Percentiles rank a stretch among this genome's conserved stretches.
Evolutionary conservation across 306 rosid species (phyloP).

Genomic region (Cicer chorassanicum): DNA sequence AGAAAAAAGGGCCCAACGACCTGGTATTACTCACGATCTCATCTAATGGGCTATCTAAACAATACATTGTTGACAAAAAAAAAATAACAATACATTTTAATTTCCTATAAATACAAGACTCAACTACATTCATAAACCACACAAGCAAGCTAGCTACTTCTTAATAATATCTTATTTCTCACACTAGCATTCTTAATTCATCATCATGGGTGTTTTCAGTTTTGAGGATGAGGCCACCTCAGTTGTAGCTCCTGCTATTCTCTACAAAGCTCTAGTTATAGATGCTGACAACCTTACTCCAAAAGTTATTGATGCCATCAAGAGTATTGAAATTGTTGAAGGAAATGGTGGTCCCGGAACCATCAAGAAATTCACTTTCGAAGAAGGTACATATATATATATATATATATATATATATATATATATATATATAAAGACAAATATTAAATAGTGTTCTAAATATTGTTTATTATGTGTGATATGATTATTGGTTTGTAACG

Average conservation of each 20-base stretch:
- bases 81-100: not conserved
- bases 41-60: not conserved
- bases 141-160: not conserved
- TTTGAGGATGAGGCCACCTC: slow-evolving; percentile 43
- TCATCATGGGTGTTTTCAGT: slow-evolving; percentile 47
- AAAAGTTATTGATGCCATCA: slow-evolving; percentile 17
- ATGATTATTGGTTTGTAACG: no score
- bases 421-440: no score
- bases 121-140: slow-evolving; percentile 18
- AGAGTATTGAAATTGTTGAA: slow-evolving; percentile 41
- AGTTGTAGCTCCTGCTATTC: slow-evolving; percentile 32
- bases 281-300: slow-evolving; percentile 37
- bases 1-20: not conserved
- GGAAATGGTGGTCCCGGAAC: slow-evolving; percentile 54
- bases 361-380: slow-evolving; percentile 49
- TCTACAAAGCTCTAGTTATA: slow-evolving; percentile 42
- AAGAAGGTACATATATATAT: no score
- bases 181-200: not conserved
- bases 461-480: no score
- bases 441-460: no score
- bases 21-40: not conserved
- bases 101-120: slow-evolving; percentile 33
- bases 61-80: not conserved
- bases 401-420: no score
- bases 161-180: not conserved